Conservation (phyloP, 139 green algal species). For the Mesotaenium endlicherianum region DNA sequence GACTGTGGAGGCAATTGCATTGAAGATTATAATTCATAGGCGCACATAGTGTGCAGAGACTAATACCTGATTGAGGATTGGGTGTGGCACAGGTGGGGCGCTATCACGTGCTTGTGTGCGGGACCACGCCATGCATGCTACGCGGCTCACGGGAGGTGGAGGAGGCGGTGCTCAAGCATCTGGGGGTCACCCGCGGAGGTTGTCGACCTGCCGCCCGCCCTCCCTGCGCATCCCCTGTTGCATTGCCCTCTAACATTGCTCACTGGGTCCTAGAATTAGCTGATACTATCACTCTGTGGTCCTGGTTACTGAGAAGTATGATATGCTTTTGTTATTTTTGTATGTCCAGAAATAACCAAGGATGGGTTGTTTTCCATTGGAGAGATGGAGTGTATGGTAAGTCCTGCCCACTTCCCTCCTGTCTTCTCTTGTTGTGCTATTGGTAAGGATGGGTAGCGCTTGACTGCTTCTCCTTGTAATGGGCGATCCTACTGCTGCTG, state of each 20-base stretch:
- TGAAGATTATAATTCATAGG: too few relatives aligned
- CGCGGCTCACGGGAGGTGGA: slow-evolving; percentile 76
- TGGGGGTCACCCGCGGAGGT: slow-evolving; percentile 59
- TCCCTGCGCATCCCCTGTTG: background rate
- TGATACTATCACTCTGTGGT: background rate
- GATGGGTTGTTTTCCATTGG: slow-evolving; percentile 95
- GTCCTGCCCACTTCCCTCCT: too few relatives aligned
- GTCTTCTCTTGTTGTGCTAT: too few relatives aligned
- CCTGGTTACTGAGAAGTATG: too few relatives aligned
- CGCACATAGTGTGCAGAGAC: too few relatives aligned
- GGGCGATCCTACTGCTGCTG: too few relatives aligned
- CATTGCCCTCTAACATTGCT: background rate
- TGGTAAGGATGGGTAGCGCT: background rate
- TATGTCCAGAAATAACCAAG: slow-evolving; percentile 65
- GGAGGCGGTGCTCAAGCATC: slow-evolving; percentile 68
- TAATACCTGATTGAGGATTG: background rate
- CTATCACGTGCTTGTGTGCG: slow-evolving; percentile 97
- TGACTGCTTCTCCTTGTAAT: background rate
- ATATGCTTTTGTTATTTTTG: background rate
- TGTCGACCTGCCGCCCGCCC: background rate
- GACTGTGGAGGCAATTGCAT: too few relatives aligned
- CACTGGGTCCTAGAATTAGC: background rate
- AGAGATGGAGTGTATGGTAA: slow-evolving; percentile 99
- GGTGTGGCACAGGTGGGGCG: slow-evolving; percentile 95
- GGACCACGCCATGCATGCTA: slow-evolving; percentile 91